Evolutionary conservation across 2,329 filamentous ascomycete species (phyloP), one percentile per base, ranked within the genome.

Genomic region (Malbranchea zuffiana): DNA sequence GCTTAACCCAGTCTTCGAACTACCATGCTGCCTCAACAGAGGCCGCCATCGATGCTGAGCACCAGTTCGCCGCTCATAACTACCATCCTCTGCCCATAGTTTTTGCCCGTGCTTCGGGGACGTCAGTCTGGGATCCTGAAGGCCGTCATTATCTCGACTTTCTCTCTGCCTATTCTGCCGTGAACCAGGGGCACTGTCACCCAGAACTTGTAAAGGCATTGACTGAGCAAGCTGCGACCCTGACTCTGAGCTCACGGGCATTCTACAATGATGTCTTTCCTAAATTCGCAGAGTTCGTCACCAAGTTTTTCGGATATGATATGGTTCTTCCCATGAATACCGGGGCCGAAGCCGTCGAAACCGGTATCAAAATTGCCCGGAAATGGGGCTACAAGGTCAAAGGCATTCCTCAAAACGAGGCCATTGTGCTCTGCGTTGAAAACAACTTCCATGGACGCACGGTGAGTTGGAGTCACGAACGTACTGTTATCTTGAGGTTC

Each of bases 201-300:
- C 90, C 90, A 4, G 87, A 93, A 66, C 78, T 96, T 40, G 78
- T 98, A 57, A 87, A 88, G 61, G 82, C 87, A 10, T 69, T 98
- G 43, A 78, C 77, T 24, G 84, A 94, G 48, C 90, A 98, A 67
- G 90, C 90, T 32, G 75, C 80, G 47, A 80, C 86, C 25, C 67
- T 96, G 54, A 95, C 88, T 0, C 75, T 96, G 48, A 94, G 85
- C 63, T 94, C 86, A 44, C 78, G 88, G 44, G 90, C 90, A 35
- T 98, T 96, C 67, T 80, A 96, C 72, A 98, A 96, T 60, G 88
- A 96, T 67, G 90, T 96, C 45, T 96, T 96, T 66, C 88, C 88
- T 41, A 78, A 81, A 47, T 96, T 93, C 71, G 88, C 88, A 5
- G 80, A 94, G 64, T 94, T 90, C 65, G 80, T 94, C 46, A 87